These are phyloP conservation scores for Entomophthora muscae DNA, from an alignment of 371 early-diverging fungal genomes.

Conservation along the genomic window DNA sequence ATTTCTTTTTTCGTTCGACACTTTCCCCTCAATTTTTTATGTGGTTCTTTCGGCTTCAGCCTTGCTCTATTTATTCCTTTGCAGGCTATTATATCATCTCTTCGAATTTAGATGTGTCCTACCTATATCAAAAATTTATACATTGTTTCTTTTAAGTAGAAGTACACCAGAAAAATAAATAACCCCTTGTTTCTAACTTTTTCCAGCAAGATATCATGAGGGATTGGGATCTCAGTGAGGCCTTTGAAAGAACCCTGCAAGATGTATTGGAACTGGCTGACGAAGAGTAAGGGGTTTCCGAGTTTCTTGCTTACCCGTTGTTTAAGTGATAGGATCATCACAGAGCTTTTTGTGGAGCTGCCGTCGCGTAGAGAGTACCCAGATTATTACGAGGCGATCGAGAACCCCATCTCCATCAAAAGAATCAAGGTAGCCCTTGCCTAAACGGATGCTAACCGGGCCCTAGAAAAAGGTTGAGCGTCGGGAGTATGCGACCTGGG, in stretches of 20 bases:
- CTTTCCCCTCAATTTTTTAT: too few species aligned
- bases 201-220: not conserved
- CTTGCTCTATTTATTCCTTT: too few species aligned
- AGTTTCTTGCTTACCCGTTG: not conserved
- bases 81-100: too few species aligned
- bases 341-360: conserved; percentile 57
- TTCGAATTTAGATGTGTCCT: too few species aligned
- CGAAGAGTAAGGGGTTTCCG: not conserved
- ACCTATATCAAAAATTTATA: too few species aligned
- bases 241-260: not conserved
- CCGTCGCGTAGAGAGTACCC: conserved; percentile 65
- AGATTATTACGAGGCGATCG: conserved; percentile 77
- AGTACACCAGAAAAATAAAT: too few species aligned
- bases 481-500: conserved; percentile 27
- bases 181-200: too few species aligned
- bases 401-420: conserved; percentile 45
- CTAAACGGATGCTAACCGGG: not conserved
- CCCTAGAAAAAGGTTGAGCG: conserved; percentile 22
- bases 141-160: too few species aligned
- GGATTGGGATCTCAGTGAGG: not conserved
- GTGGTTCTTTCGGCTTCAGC: too few species aligned
- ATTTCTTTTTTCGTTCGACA: too few species aligned
- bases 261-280: not conserved
- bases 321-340: conserved; percentile 35
- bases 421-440: conserved; percentile 21